phyloP scores from a whole-genome alignment of 2,329 filamentous ascomycete genomes.

The Corynespora cassiicola region DNA sequence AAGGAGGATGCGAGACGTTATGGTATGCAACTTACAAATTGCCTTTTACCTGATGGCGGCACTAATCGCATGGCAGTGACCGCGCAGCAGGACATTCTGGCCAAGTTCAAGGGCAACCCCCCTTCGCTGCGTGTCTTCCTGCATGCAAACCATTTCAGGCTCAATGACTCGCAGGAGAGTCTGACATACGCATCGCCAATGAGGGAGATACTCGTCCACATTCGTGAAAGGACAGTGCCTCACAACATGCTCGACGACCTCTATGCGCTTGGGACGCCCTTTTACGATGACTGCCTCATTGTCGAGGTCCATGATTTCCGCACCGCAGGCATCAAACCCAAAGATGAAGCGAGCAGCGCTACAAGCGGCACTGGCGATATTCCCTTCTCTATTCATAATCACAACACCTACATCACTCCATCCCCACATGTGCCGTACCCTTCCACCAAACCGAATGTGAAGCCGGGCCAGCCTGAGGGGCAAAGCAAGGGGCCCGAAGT shows the following conservation, averaged over 20 bases:
- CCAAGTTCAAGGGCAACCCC: slow-evolving; percentile 73
- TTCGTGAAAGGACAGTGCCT: slow-evolving; percentile 78
- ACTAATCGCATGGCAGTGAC: slow-evolving; percentile 73
- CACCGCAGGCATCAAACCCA: slow-evolving; percentile 64
- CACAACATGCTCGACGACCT: slow-evolving; percentile 88
- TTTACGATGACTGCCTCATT: slow-evolving; percentile 92
- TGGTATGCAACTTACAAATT: slow-evolving; percentile 28
- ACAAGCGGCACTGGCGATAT: slow-evolving; percentile 65
- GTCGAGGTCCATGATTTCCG: slow-evolving; percentile 93
- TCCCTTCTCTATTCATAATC: slow-evolving; percentile 89
- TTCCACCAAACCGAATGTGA: slow-evolving; percentile 30
- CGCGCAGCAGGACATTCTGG: slow-evolving; percentile 79
- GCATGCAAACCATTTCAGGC: slow-evolving; percentile 77
- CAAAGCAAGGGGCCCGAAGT: slow-evolving; percentile 25
- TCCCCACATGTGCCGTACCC: slow-evolving; percentile 83
- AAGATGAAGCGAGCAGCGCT: slow-evolving; percentile 56
- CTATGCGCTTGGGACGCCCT: slow-evolving; percentile 72
- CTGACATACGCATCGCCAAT: slow-evolving; percentile 94
- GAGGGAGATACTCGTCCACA: slow-evolving; percentile 78
- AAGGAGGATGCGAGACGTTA: slow-evolving; percentile 40
- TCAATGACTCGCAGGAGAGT: slow-evolving; percentile 92
- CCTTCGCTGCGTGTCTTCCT: slow-evolving; percentile 89
- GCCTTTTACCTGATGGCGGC: slow-evolving; percentile 3
- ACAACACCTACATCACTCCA: slow-evolving; percentile 87
- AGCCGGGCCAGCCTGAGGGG: slow-evolving; percentile 28